Evolutionary conservation across 768 basidiomycete species (phyloP).

Genomic region (Termitomyces sp.): DNA sequence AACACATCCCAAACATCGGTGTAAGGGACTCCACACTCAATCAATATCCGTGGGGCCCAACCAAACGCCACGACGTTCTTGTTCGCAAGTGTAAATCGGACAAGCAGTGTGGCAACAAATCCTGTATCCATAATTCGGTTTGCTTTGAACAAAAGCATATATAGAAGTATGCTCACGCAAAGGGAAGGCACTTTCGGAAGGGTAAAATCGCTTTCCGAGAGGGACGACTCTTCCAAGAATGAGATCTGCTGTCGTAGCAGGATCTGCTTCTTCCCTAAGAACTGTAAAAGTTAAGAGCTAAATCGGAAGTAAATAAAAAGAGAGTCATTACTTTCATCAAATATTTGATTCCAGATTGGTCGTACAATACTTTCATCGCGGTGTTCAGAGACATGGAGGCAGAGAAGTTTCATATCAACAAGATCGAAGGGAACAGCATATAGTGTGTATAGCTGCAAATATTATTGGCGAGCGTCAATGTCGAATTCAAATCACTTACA

Average conservation of each 20-base stretch:
- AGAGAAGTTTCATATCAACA: slow-evolving; percentile 78
- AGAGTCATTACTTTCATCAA: slow-evolving; percentile 60
- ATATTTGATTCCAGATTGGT: slow-evolving; percentile 85
- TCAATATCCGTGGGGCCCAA: slow-evolving; percentile 77
- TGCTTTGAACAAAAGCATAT: not conserved
- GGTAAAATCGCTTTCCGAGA: slow-evolving; percentile 82
- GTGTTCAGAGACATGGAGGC: slow-evolving; percentile 91
- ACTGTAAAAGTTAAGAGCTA: slow-evolving; percentile 29
- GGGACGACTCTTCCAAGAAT: slow-evolving; percentile 61
- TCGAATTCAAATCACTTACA: slow-evolving; percentile 31
- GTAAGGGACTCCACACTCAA: slow-evolving; percentile 78
- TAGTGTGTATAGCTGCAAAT: slow-evolving; percentile 70
- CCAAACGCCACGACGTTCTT: slow-evolving; percentile 57
- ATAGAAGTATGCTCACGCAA: slow-evolving; percentile 48
- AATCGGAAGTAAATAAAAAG: not conserved
- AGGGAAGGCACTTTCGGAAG: slow-evolving; percentile 88
- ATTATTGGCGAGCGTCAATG: slow-evolving; percentile 5
- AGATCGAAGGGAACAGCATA: slow-evolving; percentile 88
- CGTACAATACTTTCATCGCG: slow-evolving; percentile 76
- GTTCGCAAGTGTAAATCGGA: slow-evolving; percentile 64
- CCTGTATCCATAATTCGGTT: slow-evolving; percentile 36
- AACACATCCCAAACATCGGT: slow-evolving; percentile 81
- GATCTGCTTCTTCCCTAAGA: slow-evolving; percentile 50
- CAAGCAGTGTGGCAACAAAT: slow-evolving; percentile 67
- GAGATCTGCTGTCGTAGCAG: slow-evolving; percentile 48